Evolutionary conservation across 164 flowering plant species (phyloP), one percentile per base, ranked within the genome.

Genomic region (Cinnamomum micranthum): DNA sequence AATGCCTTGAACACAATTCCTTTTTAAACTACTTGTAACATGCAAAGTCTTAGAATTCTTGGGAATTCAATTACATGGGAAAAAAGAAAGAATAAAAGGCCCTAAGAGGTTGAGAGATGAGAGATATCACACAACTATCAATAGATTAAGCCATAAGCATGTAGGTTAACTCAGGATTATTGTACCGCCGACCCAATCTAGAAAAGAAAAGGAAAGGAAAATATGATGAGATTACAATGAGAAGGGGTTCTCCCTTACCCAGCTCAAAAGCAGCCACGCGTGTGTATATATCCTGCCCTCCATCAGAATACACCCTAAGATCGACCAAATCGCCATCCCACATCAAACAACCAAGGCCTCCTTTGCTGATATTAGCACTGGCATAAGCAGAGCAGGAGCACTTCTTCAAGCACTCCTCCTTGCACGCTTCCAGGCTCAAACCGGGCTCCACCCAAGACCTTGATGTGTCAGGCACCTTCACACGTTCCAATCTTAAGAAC

Each of bases 351-450:
- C 65, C 77, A 47, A 25, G 52, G 50, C 70, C 70, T 6, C 50
- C 50, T 28, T 50, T 65, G 0, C 72, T 73, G 17, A 80, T 73
- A 35, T 84, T 81, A 2, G 74, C 52, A 41, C 24, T 68, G 2
- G 86, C 71, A 25, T 84, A 87, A 52, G 83, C 85, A 2, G 66
- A 71, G 47, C 88, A 87, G 31, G 81, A 79, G 20, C 86, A 84
- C 25, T 82, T 82, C 27, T 52, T 78, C 75, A 74, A 65, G 75
- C 89, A 85, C 64, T 14, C 64, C 28, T 12, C 65, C 73, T 74
- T 60, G 27, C 89, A 85, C 1, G 69, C 68, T 28, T 23, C 20
- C 33, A 50, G 14, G 4, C 55, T 75, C 70, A 20, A 17, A 25
- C 71, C 19, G 10, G 3, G 58, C 15, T 50, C 64, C 0, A 25